Percentiles rank a stretch among this genome's conserved stretches.
These are phyloP conservation scores for Claviceps quebecensis DNA, from an alignment of 2,329 filamentous ascomycete genomes.

Conservation along the genomic window DNA sequence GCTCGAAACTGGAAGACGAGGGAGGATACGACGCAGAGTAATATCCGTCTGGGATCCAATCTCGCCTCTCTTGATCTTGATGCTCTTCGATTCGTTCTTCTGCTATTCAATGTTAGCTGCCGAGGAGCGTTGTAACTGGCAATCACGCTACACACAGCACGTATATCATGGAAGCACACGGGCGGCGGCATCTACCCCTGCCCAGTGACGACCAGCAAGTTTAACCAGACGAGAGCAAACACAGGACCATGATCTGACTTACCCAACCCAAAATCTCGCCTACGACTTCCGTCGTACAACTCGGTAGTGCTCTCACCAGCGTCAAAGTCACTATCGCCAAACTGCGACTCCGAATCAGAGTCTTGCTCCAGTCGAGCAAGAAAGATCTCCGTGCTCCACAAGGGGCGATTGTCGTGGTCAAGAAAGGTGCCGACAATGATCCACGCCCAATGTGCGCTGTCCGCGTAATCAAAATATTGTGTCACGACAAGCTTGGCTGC, in stretches of 20 bases:
- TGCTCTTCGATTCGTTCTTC: neutral
- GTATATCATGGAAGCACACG: neutral
- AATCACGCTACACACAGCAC: neutral
- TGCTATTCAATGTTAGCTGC: slow-evolving; percentile 1
- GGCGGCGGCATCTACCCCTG: neutral
- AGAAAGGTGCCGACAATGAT: slow-evolving; percentile 34
- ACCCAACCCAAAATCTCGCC: slow-evolving; percentile 6
- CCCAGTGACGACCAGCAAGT: too few relatives aligned
- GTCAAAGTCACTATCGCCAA: slow-evolving; percentile 9
- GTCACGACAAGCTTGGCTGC: slow-evolving; percentile 32
- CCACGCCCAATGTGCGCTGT: slow-evolving; percentile 28
- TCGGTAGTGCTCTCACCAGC: slow-evolving; percentile 7
- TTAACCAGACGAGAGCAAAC: slow-evolving; percentile 2
- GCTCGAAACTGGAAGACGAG: neutral
- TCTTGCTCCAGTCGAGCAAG: slow-evolving; percentile 15
- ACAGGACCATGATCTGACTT: neutral
- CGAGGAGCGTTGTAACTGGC: neutral
- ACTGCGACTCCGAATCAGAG: slow-evolving; percentile 13
- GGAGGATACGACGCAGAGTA: neutral
- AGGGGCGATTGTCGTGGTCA: slow-evolving; percentile 22
- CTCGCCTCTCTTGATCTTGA: slow-evolving; percentile 3
- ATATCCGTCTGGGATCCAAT: slow-evolving; percentile 1
- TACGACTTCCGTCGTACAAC: neutral
- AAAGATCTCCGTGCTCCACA: slow-evolving; percentile 35
- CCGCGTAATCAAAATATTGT: slow-evolving; percentile 23